Base-by-base conservation (phyloP, 2,329 filamentous ascomycete species). In the Ophiocordyceps camponoti-floridani region DNA sequence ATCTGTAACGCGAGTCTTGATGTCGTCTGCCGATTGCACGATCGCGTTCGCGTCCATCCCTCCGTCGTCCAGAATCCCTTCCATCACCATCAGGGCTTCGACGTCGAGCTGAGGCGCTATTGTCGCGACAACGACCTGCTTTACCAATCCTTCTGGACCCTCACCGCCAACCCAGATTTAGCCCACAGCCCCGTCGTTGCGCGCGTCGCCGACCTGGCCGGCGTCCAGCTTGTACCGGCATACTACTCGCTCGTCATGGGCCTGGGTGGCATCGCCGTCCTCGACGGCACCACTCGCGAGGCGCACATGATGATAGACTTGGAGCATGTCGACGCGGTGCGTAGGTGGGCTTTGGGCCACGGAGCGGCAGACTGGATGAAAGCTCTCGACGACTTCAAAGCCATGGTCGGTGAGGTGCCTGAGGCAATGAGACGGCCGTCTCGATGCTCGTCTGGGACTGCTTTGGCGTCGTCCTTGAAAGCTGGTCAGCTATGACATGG, bases 11-110 rank as follows among this genome's bases (percentile, higher is more conserved):
- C 74, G n/a, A 64, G 67, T n/a, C 60, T 82, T 2, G 57, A 66
- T 0, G 59, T 75, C 2, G 66, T 91, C 0, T 57, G 69, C 44
- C 59, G 62, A 4, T 61, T 87, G 1, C 66, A 68, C 47, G 54
- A 64, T 1, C 53, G 62, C 16, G 63, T 65, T 4, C 60, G 52
- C 0, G 48, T 66, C 40, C 63, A 62, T 47, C 67, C 67, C 1
- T 66, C 71, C 1, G 70, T 87, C 2, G 78, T 88, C 5, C 84
- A 91, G 62, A 89, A 91, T 54, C 72, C 82, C 2, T 85, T 91
- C 60, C 73, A 79, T 54, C 59, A 63, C 2, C 60, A 63, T 2
- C 81, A 75, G 0, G 54, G 57, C 2, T 82, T 73, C 52, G 84
- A 88, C 49, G 61, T 64, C 0, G 61, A 64, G 1, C 58, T 88